phyloP scores from a whole-genome alignment of 2,329 filamentous ascomycete genomes.

The Teratosphaeria epicoccoides region DNA sequence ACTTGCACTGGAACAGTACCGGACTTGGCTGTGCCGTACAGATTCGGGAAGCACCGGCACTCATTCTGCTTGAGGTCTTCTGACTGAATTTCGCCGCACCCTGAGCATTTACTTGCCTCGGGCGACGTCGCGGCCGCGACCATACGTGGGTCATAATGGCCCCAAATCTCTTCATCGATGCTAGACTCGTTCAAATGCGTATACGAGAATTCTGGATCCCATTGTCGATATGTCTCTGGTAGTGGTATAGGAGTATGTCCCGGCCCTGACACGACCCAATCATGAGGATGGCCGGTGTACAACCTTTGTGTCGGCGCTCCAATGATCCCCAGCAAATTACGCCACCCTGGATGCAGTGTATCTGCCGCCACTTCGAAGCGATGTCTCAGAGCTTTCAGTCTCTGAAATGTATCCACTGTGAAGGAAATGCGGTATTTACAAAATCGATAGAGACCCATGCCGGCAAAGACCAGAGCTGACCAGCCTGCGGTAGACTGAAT shows the following conservation, averaged over 20 bases:
- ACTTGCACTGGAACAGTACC: constrained; percentile 40
- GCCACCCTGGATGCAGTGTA: constrained; percentile 33
- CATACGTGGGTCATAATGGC: constrained; percentile 40
- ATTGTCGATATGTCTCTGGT: constrained; percentile 37
- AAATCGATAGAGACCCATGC: constrained; percentile 49
- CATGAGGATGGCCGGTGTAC: constrained; percentile 41
- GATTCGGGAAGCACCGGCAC: constrained; percentile 44
- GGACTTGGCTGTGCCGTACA: constrained; percentile 39
- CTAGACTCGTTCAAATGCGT: constrained; percentile 41
- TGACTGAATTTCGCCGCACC: constrained; percentile 41
- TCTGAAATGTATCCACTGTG: constrained; percentile 39
- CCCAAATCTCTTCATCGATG: constrained; percentile 41
- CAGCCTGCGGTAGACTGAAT: constrained; percentile 48
- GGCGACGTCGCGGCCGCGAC: constrained; percentile 22
- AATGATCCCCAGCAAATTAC: constrained; percentile 39
- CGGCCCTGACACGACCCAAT: constrained; percentile 38
- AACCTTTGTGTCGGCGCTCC: constrained; percentile 31
- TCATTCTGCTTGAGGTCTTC: constrained; percentile 39
- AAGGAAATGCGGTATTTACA: constrained; percentile 51
- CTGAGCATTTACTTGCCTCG: constrained; percentile 29
- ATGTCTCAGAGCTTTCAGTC: constrained; percentile 34
- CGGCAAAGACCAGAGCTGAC: constrained; percentile 46
- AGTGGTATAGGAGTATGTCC: constrained; percentile 36
- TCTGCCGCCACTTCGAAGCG: constrained; percentile 31
- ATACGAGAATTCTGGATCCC: constrained; percentile 39